Conservation (phyloP, 495 filamentous ascomycete genomes). For the Aspergillus incahuasiensis region DNA sequence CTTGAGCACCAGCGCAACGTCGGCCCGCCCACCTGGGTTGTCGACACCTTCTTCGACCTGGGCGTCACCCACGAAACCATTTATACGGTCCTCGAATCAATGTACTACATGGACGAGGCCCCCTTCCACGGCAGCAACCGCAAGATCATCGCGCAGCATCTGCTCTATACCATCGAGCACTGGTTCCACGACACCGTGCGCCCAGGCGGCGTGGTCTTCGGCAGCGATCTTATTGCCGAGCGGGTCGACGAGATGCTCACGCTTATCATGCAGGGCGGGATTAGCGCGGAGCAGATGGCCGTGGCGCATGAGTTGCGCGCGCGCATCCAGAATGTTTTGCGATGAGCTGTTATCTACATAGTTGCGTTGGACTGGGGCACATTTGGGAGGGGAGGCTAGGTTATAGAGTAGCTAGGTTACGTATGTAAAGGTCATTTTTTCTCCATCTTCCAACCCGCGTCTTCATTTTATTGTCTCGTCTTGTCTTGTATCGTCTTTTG, state of each 20-base stretch:
- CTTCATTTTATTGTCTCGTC: background rate
- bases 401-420: constrained; percentile 2
- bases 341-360: no score
- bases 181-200: constrained; percentile 63
- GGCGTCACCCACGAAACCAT: constrained; percentile 70
- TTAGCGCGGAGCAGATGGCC: constrained; percentile 28
- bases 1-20: constrained; percentile 64
- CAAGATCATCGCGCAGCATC: constrained; percentile 55
- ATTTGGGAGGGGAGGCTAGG: background rate
- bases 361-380: background rate
- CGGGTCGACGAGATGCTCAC: constrained; percentile 44
- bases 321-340: constrained; percentile 40
- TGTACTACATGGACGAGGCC: constrained; percentile 78
- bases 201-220: constrained; percentile 48
- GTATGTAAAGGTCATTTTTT: background rate
- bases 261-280: constrained; percentile 39
- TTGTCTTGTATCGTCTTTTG: background rate
- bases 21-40: constrained; percentile 70
- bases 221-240: constrained; percentile 46
- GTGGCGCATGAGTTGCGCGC: constrained; percentile 36
- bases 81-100: constrained; percentile 69
- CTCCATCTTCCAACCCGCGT: no score
- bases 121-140: constrained; percentile 70
- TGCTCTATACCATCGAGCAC: constrained; percentile 54
- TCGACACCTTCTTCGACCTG: constrained; percentile 74